Evolutionary conservation across 1,284 basidiomycete species (phyloP).

Genomic region (Irpex lacteus): DNA sequence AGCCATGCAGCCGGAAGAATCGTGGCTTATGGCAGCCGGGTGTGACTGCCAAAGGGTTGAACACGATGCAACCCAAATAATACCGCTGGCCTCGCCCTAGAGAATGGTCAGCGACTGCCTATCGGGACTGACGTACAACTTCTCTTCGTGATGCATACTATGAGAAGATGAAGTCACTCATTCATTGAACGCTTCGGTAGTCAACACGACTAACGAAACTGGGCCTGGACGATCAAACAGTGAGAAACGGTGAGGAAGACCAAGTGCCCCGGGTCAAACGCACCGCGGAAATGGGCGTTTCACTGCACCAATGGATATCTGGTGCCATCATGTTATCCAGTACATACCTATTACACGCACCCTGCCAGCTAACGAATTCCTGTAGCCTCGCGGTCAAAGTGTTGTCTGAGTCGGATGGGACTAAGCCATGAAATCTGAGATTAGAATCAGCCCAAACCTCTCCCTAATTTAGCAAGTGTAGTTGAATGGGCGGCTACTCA

Average conservation of each 20-base stretch:
- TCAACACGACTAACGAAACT: constrained; percentile 8
- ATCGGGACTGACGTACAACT: constrained; percentile 10
- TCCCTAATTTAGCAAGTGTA: constrained; percentile 4
- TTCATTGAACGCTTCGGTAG: constrained; percentile 1
- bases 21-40: constrained; percentile 1
- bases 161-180: constrained; percentile 17
- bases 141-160: constrained; percentile 5
- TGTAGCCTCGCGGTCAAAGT: neutral
- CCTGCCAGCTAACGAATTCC: neutral
- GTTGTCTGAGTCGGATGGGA: neutral
- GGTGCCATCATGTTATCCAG: neutral
- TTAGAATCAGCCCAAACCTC: neutral
- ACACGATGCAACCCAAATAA: constrained; percentile 8
- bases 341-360: neutral
- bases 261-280: constrained; percentile 8
- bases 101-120: constrained; percentile 4
- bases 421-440: neutral
- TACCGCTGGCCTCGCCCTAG: neutral
- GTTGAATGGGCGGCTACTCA: neutral
- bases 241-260: constrained; percentile 6
- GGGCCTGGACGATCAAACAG: constrained; percentile 11
- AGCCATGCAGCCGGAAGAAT: constrained; percentile 8
- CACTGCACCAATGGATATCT: neutral
- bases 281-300: constrained; percentile 10
- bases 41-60: constrained; percentile 6